Base-by-base conservation (phyloP, 2,329 filamentous ascomycete species). In the Penicillium brevicompactum region DNA sequence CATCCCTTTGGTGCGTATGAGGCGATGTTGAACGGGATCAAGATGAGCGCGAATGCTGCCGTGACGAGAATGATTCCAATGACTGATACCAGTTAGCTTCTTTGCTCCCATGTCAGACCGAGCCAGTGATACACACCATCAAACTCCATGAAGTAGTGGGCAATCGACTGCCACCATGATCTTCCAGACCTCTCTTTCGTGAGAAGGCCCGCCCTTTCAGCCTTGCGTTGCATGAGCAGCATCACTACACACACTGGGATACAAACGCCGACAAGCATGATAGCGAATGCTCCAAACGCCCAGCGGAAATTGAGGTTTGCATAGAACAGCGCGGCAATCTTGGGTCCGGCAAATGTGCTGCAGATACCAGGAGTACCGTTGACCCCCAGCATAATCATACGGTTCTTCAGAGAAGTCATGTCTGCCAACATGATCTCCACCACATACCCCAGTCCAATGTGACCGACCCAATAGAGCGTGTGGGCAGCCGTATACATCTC, bases 231-330 rank as follows among this genome's bases (percentile, higher is more conserved):
- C 65, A 85, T 84, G 58, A 73, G 69, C 55, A 79, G 70, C 62
- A 87, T 80, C 13, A 87, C 70, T 11, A 70, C 61, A 42, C 81
- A 79, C 5, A 88, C 74, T 0, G 87, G 86, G 4, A 82, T 43
- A 6, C 78, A 80, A 38, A 85, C 75, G 2, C 53, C 53, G 8
- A 56, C 38, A 9, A 52, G 22, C 22, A 89, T 76, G 60, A 89
- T 84, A 44, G 81, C 76, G 64, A 87, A 89, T 21, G 77, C 72
- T 22, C 84, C 87, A 63, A 84, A 88, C 1, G 77, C 85, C 86
- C 86, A 89, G 31, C 83, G 78, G 79, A 82, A 88, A 44, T 79
- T 81, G 24, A 79, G 74, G 1, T 78, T 74, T 0, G 74, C 60
- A 46, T 83, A 73, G 61, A 87, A 83, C 0, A 73, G 71, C 24